Base-by-base conservation (phyloP, 768 basidiomycete genomes). In the Ramaria rubella region DNA sequence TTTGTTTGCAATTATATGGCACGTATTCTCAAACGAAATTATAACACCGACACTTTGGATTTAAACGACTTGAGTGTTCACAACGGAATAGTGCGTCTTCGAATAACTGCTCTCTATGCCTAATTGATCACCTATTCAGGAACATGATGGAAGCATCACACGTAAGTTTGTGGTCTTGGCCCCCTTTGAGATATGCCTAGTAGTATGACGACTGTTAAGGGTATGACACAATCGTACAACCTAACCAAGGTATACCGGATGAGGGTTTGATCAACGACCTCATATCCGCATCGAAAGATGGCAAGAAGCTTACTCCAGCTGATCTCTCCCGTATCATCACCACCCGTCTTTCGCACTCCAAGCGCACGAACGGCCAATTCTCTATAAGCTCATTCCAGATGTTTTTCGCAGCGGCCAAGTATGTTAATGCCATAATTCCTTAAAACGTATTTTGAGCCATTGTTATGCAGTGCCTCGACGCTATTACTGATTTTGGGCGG, bases 391-490 rank as follows among this genome's bases (percentile, higher is more conserved):
- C 68, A n/a, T 59, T 68, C 49, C 87, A 89, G 60, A 81, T 78
- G 66, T 68, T 81, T 30, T 87, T 90, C 65, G 81, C 81, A 4
- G 81, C 79, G 61, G 70, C 80, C 33, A 87, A 89, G 86, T 89
- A 62, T 51, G 81, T 72, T 6, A 38, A 12, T 3, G 36, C 14
- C 12, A 12, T 14, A n/a, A n/a, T n/a, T 3, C 36, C 2, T n/a
- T 8, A 3, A 38, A 38, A 2, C 29, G 21, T 53, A 42, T 57
- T 49, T 36, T 43, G 52, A 21, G 60, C 29, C 24, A 17, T 31
- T 42, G 3, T 1, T 43, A 27, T 56, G 40, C 56, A 87, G 85
- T 68, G 75, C 82, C 0, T 78, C 84, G 1, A 84, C 85, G 0
- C 60, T 90, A 50, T 68, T 85, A 14, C 78, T 78, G 1, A 80